A percentile compares a stretch with the other conserved stretches of the same genome.
These are phyloP conservation scores for Pleurotus sapidus DNA, from an alignment of 768 basidiomycete species.

Conservation along the genomic window DNA sequence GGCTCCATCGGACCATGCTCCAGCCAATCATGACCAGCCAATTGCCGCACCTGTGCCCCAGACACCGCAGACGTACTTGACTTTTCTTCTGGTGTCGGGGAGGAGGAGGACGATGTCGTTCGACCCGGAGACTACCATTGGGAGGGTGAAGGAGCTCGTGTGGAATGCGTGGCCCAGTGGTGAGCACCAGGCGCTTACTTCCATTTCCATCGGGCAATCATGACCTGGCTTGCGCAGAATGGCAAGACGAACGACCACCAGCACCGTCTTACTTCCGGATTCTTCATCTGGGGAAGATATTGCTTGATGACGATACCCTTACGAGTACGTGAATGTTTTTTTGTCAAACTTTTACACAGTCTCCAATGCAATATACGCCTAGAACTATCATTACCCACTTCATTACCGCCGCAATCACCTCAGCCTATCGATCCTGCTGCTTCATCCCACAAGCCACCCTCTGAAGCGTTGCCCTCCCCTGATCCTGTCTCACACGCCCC, in stretches of 20 bases:
- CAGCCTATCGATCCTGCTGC: constrained; percentile 6
- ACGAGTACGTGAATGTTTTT: constrained; percentile 40
- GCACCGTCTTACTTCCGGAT: constrained; percentile 76
- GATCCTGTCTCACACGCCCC: constrained; percentile 21
- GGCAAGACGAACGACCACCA: constrained; percentile 77
- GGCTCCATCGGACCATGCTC: constrained; percentile 9
- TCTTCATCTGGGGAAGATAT: constrained; percentile 72
- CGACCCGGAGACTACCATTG: constrained; percentile 71
- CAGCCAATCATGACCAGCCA: constrained; percentile 13
- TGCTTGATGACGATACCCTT: constrained; percentile 83
- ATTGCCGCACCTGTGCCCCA: constrained; percentile 38
- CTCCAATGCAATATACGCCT: not conserved
- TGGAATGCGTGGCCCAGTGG: constrained; percentile 83
- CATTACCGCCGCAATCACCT: constrained; percentile 5
- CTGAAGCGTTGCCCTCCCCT: constrained; percentile 1
- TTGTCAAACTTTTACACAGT: not conserved
- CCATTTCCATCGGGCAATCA: not conserved
- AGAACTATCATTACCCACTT: constrained; percentile 5
- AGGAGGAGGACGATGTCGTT: constrained; percentile 68
- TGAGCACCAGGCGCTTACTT: constrained; percentile 24
- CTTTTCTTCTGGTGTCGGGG: constrained; percentile 73
- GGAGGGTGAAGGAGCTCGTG: constrained; percentile 77
- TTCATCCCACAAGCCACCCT: not conserved
- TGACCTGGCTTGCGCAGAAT: constrained; percentile 39
- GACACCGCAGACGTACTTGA: constrained; percentile 61